Conservation (phyloP, 768 basidiomycete species). For the Cystofilobasidium capitatum region DNA sequence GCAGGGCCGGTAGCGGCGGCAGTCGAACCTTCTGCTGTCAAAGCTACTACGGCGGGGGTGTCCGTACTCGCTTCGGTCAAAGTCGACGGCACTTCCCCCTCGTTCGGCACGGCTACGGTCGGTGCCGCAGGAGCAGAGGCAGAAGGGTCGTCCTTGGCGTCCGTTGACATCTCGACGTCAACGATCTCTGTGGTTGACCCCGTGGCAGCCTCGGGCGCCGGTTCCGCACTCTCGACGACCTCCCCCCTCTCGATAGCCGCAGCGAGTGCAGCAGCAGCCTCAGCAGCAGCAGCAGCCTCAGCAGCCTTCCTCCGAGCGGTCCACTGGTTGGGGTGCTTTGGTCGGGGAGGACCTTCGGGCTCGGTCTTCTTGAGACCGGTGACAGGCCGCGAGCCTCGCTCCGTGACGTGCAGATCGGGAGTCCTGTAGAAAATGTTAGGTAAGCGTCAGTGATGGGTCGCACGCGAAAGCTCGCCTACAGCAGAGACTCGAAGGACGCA, state of each 20-base stretch:
- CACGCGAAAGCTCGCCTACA: neutral
- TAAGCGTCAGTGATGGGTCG: neutral
- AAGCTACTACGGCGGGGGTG: too few relatives aligned
- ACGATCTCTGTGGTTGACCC: too few relatives aligned
- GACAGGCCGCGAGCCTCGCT: slow-evolving; percentile 17
- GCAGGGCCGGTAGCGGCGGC: too few relatives aligned
- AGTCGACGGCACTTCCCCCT: too few relatives aligned
- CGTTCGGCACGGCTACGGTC: too few relatives aligned
- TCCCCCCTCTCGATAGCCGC: neutral
- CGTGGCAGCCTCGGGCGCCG: too few relatives aligned
- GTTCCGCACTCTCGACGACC: neutral
- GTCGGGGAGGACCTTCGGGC: neutral
- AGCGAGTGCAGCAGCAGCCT: neutral
- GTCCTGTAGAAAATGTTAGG: slow-evolving; percentile 3
- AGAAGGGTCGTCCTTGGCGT: too few relatives aligned
- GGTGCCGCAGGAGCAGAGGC: too few relatives aligned
- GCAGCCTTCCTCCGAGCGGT: neutral
- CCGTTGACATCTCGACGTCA: too few relatives aligned
- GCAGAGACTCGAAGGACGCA: slow-evolving; percentile 8
- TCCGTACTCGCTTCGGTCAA: too few relatives aligned
- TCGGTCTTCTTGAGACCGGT: slow-evolving; percentile 5
- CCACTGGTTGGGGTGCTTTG: slow-evolving; percentile 4
- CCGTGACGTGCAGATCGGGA: slow-evolving; percentile 10
- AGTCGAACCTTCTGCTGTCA: too few relatives aligned
- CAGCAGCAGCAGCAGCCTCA: neutral